Conservation (phyloP, 2,329 filamentous ascomycete genomes). For the Tolypocladium tundrense region DNA sequence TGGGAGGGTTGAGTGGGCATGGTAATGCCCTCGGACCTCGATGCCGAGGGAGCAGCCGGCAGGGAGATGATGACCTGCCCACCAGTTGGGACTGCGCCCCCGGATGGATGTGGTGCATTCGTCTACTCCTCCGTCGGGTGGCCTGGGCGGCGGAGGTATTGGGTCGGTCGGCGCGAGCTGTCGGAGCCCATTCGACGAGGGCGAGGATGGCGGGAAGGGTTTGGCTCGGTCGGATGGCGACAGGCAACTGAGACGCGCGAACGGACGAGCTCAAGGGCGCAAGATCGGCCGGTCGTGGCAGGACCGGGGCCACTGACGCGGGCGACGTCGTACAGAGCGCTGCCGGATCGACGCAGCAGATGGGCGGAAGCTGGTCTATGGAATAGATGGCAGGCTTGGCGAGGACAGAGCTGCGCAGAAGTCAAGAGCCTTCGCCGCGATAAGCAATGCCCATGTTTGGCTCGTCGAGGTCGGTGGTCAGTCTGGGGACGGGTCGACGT, state of each 20-base stretch:
- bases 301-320: background rate
- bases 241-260: background rate
- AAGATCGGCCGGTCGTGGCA: background rate
- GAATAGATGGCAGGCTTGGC: background rate
- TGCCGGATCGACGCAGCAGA: background rate
- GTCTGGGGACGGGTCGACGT: background rate
- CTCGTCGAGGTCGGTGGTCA: background rate
- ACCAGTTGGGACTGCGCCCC: conserved; percentile 29
- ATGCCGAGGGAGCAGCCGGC: conserved; percentile 20
- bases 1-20: conserved; percentile 26
- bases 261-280: background rate
- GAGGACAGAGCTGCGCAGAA: background rate
- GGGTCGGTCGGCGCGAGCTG: background rate
- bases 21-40: conserved; percentile 19
- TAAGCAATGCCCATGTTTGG: background rate
- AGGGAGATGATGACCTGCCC: conserved; percentile 22
- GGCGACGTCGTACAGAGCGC: background rate
- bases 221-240: background rate
- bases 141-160: background rate
- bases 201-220: background rate
- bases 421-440: background rate
- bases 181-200: background rate
- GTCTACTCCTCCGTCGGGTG: conserved; percentile 12
- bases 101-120: conserved; percentile 23
- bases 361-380: background rate